Evolutionary conservation across 345 rosid species (phyloP).

Genomic region (Sonneratia caseolaris): DNA sequence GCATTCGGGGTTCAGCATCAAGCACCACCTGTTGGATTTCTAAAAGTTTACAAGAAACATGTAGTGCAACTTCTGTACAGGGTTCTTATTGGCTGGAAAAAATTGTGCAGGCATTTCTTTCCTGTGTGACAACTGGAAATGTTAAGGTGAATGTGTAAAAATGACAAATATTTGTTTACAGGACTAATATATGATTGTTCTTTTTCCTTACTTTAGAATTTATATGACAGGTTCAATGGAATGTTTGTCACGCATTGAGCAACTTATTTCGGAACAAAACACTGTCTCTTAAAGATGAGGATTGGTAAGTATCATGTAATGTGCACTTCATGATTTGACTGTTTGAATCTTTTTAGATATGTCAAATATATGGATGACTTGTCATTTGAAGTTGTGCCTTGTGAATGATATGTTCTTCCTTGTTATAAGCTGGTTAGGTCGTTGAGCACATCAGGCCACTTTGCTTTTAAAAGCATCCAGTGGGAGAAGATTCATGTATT

Average conservation of each 20-base stretch:
- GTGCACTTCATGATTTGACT: constrained; percentile 1
- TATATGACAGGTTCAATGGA: constrained; percentile 86
- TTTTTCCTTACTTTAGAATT: constrained; percentile 7
- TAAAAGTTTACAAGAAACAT: constrained; percentile 13
- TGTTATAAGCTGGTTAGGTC: neutral
- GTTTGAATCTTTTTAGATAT: neutral
- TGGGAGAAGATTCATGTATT: neutral
- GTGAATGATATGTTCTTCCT: neutral
- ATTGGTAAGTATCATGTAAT: constrained; percentile 49
- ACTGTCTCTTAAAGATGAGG: constrained; percentile 61
- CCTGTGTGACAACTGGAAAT: constrained; percentile 87
- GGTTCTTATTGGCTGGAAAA: constrained; percentile 49
- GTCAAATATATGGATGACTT: neutral
- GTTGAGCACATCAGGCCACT: neutral
- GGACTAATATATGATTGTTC: neutral
- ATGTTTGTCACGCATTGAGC: constrained; percentile 88
- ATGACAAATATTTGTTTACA: neutral
- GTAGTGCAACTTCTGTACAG: constrained; percentile 21
- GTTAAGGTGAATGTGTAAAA: constrained; percentile 58
- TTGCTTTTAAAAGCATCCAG: neutral
- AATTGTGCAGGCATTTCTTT: constrained; percentile 86
- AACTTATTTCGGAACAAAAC: constrained; percentile 74
- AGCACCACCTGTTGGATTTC: constrained; percentile 10
- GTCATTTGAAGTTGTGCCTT: neutral
- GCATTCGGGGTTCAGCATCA: constrained; percentile 9